Evolutionary conservation across 148 eudicot species (phyloP).

Genomic region (Pharnaceum exiguum): DNA sequence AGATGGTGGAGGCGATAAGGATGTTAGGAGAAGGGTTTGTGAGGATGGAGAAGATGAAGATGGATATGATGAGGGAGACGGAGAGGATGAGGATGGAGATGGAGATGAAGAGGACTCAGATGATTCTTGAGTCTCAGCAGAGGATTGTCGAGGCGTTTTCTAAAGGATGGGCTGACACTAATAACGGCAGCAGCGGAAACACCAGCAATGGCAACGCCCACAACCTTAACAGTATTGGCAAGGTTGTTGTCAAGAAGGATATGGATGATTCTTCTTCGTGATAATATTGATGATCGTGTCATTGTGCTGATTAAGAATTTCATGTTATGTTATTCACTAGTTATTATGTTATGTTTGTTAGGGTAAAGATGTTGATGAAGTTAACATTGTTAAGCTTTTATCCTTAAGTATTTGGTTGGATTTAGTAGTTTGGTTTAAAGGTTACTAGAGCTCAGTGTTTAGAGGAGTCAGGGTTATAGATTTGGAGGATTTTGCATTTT

Average conservation of each 20-base stretch:
- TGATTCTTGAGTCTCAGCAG: constrained; percentile 75
- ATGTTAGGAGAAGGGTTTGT: constrained; percentile 73
- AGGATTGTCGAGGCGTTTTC: constrained; percentile 67
- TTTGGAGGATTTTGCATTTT: constrained; percentile 3
- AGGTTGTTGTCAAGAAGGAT: too few relatives aligned
- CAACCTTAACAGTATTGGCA: too few relatives aligned
- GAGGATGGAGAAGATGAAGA: constrained; percentile 84
- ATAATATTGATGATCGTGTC: too few relatives aligned
- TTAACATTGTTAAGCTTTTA: too few relatives aligned
- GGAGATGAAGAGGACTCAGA: constrained; percentile 80
- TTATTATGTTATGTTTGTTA: too few relatives aligned
- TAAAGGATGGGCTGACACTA: constrained; percentile 26
- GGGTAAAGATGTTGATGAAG: too few relatives aligned
- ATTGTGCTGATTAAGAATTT: too few relatives aligned
- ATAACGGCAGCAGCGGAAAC: neutral
- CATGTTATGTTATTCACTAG: too few relatives aligned
- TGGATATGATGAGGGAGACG: constrained; percentile 67
- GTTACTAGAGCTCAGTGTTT: neutral
- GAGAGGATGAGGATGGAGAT: constrained; percentile 75
- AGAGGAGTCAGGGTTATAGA: neutral
- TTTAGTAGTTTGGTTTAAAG: neutral
- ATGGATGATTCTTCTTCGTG: too few relatives aligned
- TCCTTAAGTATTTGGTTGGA: too few relatives aligned
- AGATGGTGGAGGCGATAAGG: constrained; percentile 58
- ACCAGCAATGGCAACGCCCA: too few relatives aligned